Base-by-base conservation (phyloP, 352 stramenopile genomes). In the Saprolegnia diclina region DNA sequence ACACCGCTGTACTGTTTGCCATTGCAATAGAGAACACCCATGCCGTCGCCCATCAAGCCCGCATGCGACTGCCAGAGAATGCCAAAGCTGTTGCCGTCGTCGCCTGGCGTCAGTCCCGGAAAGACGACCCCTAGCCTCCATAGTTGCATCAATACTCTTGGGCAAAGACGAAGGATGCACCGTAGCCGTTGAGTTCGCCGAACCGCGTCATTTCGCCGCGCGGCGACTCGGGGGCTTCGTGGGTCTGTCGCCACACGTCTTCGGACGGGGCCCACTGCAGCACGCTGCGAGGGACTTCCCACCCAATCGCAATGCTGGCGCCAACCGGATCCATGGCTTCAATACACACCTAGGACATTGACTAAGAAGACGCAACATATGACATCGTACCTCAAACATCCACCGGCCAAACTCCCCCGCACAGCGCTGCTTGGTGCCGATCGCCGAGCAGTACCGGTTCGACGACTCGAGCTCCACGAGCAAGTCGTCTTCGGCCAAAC, bases 221-320 rank as follows among this genome's bases (percentile, higher is more conserved):
- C 1, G 63, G 63, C n/a, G 63, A 69, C 53, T 24, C 42, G 13
- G 63, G 63, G 1, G 26, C 19, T 61, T 22, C 45, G 42, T 56
- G 52, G 10, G 16, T 67, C n/a, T 56, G 21, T 19, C 21, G 22
- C 57, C 35, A 46, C 38, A 29, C 35, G 18, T 46, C 32, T 29
- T 67, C 55, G 48, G 55, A 52, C 19, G 65, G 65, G 11, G n/a
- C 35, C 65, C 65, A 72, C 26, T 72, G 55, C 55, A 72, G 26
- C n/a, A 54, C 40, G 18, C 35, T 48, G 9, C 81, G 76, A 11
- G 82, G 80, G 24, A 89, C 77, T 65, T 92, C 84, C 84, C 84
- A 92, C n/a, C 82, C 84, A 4, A 92, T 59, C n/a, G 90, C 65
- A 13, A 92, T 65, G 62, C 80, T 92, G 63, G 88, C 82, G n/a